Percentiles rank a stretch among this genome's conserved stretches.
Conservation (phyloP, 2,329 filamentous ascomycete genomes). For the Canariomyces notabilis region DNA sequence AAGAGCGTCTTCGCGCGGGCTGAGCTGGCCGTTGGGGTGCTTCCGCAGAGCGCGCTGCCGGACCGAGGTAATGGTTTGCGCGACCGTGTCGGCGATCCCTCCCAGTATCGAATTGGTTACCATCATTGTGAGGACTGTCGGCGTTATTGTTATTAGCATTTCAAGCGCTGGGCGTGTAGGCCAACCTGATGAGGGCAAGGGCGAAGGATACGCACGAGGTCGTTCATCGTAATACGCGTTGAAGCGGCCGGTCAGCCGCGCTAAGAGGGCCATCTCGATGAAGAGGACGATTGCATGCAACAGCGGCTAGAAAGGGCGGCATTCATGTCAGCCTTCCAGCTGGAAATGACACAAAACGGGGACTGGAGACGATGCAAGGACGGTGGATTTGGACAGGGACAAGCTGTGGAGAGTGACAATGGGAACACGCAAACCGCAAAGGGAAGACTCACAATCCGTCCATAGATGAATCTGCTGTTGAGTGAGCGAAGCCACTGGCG, state of each 20-base stretch:
- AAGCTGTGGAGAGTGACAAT: background rate
- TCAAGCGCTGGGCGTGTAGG: background rate
- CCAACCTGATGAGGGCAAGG: background rate
- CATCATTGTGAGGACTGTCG: constrained; percentile 89
- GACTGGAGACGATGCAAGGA: background rate
- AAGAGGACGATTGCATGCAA: constrained; percentile 80
- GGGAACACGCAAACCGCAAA: background rate
- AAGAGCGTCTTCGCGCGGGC: constrained; percentile 64
- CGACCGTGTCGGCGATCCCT: constrained; percentile 93
- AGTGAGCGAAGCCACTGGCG: constrained; percentile 60
- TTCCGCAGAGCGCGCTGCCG: constrained; percentile 63
- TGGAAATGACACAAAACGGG: background rate
- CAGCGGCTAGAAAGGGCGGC: constrained; percentile 59
- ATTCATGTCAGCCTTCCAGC: constrained; percentile 20
- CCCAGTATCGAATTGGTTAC: constrained; percentile 94
- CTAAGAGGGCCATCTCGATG: constrained; percentile 82
- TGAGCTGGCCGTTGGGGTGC: constrained; percentile 48
- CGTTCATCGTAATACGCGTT: constrained; percentile 90
- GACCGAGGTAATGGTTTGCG: constrained; percentile 84
- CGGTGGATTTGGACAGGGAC: constrained; percentile 1
- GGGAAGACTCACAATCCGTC: constrained; percentile 59
- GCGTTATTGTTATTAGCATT: background rate
- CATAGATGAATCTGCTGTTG: constrained; percentile 69
- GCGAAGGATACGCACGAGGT: constrained; percentile 58
- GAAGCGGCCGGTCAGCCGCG: constrained; percentile 78